Percentiles rank a stretch among this genome's conserved stretches.
Conservation (phyloP, 1,284 basidiomycete species). For the Trametes hirsuta region DNA sequence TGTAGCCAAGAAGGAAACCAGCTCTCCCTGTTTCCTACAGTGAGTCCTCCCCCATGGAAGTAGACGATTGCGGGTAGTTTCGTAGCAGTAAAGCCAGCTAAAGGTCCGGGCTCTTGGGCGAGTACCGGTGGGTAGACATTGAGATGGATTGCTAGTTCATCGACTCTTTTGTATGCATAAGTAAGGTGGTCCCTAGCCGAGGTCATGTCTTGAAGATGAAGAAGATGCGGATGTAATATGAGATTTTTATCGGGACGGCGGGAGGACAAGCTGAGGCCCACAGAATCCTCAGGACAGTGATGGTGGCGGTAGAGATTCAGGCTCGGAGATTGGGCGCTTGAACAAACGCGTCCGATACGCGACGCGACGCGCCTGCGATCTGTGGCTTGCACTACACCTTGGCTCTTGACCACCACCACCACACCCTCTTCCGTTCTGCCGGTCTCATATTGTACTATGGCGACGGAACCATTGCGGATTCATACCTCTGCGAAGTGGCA, state of each 20-base stretch:
- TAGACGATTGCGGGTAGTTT: constrained; percentile 53
- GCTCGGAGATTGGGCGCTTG: background rate
- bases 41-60: constrained; percentile 67
- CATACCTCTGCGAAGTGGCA: constrained; percentile 77
- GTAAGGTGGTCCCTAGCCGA: constrained; percentile 6
- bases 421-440: background rate
- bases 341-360: constrained; percentile 6
- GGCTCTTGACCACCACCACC: background rate
- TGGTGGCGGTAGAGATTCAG: background rate
- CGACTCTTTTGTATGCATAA: constrained; percentile 24
- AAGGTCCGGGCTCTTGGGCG: background rate
- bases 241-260: too few relatives aligned
- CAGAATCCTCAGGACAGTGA: too few relatives aligned
- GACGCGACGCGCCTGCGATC: constrained; percentile 12
- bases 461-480: constrained; percentile 36
- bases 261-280: background rate
- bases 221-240: too few relatives aligned
- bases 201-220: background rate
- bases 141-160: constrained; percentile 17
- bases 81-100: background rate
- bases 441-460: constrained; percentile 3
- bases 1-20: constrained; percentile 68
- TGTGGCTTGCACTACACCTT: background rate
- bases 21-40: constrained; percentile 56
- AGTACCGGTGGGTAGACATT: constrained; percentile 28